Conservation (phyloP, 2,329 filamentous ascomycete genomes). For the Tolypocladium tundrense region DNA sequence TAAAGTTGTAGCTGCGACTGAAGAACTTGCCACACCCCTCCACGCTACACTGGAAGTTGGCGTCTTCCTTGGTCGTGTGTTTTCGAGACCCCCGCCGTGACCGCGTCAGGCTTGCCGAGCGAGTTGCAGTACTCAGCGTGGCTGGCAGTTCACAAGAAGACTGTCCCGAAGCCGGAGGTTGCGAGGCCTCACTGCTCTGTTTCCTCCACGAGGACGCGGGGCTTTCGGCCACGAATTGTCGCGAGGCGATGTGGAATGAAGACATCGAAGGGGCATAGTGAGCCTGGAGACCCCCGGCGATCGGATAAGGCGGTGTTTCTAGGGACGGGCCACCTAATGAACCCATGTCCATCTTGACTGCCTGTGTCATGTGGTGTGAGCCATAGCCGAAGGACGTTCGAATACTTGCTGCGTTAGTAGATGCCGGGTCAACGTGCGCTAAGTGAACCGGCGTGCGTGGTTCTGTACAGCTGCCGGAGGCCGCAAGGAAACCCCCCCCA, state of each 20-base stretch:
- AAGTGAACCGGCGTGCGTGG: neutral
- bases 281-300: neutral
- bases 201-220: neutral
- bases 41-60: conserved; percentile 58
- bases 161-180: neutral
- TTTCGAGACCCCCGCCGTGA: conserved; percentile 27
- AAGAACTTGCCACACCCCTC: conserved; percentile 69
- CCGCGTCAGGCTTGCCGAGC: neutral
- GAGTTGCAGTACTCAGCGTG: neutral
- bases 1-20: conserved; percentile 77
- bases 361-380: neutral
- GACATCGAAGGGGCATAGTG: neutral
- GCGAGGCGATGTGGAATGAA: neutral
- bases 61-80: conserved; percentile 56
- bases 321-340: neutral
- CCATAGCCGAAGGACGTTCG: neutral
- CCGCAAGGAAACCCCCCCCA: neutral
- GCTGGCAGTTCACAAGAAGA: neutral
- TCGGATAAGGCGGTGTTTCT: neutral
- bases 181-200: neutral
- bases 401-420: neutral
- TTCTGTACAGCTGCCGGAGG: neutral
- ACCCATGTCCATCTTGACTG: neutral
- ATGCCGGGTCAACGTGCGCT: neutral
- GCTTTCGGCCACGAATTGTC: neutral